Base-by-base conservation (phyloP, 2,329 filamentous ascomycete genomes). In the Pseudocercospora pini-densiflorae region DNA sequence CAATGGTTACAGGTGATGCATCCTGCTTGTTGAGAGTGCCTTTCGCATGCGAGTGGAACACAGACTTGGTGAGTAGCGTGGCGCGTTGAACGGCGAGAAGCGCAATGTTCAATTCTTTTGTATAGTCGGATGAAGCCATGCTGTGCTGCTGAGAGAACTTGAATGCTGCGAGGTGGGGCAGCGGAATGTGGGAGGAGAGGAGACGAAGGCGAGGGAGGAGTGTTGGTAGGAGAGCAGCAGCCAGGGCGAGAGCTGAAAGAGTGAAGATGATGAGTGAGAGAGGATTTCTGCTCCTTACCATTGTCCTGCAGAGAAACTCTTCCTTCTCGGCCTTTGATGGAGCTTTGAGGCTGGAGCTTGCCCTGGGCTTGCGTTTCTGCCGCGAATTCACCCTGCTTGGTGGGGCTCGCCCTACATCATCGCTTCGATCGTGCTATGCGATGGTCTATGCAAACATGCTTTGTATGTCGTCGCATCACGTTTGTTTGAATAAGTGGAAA, bases 1-100 rank as follows among this genome's bases (percentile, higher is more conserved):
- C 95, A 74, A 98, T 95, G 19, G 95, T 99, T 75, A 99, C 95
- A 71, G 95, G 95, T 9, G 94, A 97, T 78, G 92, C 93, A 85
- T 99, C 95, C 80, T 92, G 90, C 84, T 99, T 99, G 79, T 90
- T 91, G 60, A 97, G 86, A 54, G 95, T 97, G 73, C 94, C 94
- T 83, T 98, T 98, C 74, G 93, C 91, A 81, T 94, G 95, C 74
- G 94, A 91, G 81, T 93, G 85, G 83, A 92, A 92, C 77, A 93
- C 91, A 68, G 87, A 87, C 79, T 92, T 91, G 60, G 91, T 93
- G 65, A 93, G 86, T 70, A 93, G 84, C 23, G 88, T 84, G 27
- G 91, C 94, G 71, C 94, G 89, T 82, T 97, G 93, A 64, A 97
- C 94, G 68, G 94, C 93, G 51, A 97, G 88, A 78, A 94, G 90